Conservation (phyloP, 208 protist species). For the Blechomonas ayalai region DNA sequence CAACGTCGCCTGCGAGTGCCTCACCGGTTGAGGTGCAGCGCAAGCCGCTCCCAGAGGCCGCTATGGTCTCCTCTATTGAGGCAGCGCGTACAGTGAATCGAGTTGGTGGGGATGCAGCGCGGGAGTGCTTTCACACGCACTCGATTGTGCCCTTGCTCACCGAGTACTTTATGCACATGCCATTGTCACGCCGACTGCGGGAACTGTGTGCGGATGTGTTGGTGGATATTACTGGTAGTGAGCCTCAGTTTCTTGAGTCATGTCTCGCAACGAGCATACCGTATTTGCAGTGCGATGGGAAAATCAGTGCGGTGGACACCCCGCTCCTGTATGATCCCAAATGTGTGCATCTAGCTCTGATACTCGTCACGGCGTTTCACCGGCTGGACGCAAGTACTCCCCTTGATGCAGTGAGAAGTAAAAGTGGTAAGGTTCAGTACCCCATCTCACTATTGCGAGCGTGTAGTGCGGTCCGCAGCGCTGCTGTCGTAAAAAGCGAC, state of each 20-base stretch:
- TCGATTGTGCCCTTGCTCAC: slow-evolving; percentile 23
- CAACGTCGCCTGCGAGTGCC: background rate
- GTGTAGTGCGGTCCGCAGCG: slow-evolving; percentile 3
- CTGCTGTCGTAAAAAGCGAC: too few relatives aligned
- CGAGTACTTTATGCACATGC: slow-evolving; percentile 21
- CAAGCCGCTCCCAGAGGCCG: slow-evolving; percentile 37
- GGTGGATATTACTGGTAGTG: slow-evolving; percentile 15
- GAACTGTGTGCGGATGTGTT: slow-evolving; percentile 20
- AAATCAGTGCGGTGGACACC: too few relatives aligned
- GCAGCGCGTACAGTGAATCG: slow-evolving; percentile 29
- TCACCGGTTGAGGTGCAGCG: slow-evolving; percentile 2
- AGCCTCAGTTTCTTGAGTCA: slow-evolving; percentile 20
- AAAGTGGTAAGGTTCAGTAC: too few relatives aligned
- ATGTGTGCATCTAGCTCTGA: slow-evolving; percentile 23
- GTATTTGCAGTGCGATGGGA: slow-evolving; percentile 1
- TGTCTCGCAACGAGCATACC: slow-evolving; percentile 9
- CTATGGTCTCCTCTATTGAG: slow-evolving; percentile 41
- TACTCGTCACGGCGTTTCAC: slow-evolving; percentile 19
- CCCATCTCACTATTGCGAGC: background rate
- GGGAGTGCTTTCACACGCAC: slow-evolving; percentile 12
- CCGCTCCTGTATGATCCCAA: slow-evolving; percentile 6
- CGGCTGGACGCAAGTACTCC: slow-evolving; percentile 8
- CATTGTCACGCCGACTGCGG: slow-evolving; percentile 23
- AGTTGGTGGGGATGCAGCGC: slow-evolving; percentile 7
- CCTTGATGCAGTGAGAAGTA: too few relatives aligned